Percentiles rank a stretch among this genome's conserved stretches.
phyloP scores from a whole-genome alignment of 2,329 filamentous ascomycete genomes.

The Fusarium sp. region DNA sequence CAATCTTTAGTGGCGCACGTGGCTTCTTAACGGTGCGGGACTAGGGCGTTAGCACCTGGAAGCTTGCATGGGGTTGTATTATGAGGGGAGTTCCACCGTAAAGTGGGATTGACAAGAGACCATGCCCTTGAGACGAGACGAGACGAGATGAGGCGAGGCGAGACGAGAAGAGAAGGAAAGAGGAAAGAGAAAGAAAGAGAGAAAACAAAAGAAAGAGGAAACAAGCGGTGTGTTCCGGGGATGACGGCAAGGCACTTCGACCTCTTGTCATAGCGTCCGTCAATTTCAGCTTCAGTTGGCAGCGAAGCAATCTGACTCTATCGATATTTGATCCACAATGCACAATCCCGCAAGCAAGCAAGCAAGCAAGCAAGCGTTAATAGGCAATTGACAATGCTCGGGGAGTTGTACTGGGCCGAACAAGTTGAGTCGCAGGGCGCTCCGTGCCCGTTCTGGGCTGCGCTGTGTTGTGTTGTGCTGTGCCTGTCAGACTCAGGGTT shows the following conservation, averaged over 20 bases:
- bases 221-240: constrained; percentile 35
- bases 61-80: constrained; percentile 36
- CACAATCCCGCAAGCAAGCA: not conserved
- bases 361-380: not conserved
- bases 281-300: constrained; percentile 27
- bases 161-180: constrained; percentile 3
- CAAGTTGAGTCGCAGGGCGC: constrained; percentile 4
- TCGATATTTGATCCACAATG: constrained; percentile 6
- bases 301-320: not conserved
- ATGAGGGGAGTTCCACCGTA: constrained; percentile 20
- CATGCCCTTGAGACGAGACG: constrained; percentile 11
- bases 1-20: constrained; percentile 46
- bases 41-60: constrained; percentile 39
- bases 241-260: constrained; percentile 18
- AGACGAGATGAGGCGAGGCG: constrained; percentile 11
- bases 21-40: constrained; percentile 47
- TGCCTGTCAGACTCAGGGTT: constrained; percentile 21
- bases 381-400: not conserved
- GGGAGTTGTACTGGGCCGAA: not conserved
- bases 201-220: constrained; percentile 23
- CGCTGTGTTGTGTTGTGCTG: not conserved
- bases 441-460: not conserved
- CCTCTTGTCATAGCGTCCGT: constrained; percentile 27
- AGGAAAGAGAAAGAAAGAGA: constrained; percentile 12
- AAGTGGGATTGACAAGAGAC: constrained; percentile 6